A percentile compares a stretch with the other conserved stretches of the same genome.
Evolutionary conservation across 148 eudicot species (phyloP).

Genomic region (Silene latifolia): DNA sequence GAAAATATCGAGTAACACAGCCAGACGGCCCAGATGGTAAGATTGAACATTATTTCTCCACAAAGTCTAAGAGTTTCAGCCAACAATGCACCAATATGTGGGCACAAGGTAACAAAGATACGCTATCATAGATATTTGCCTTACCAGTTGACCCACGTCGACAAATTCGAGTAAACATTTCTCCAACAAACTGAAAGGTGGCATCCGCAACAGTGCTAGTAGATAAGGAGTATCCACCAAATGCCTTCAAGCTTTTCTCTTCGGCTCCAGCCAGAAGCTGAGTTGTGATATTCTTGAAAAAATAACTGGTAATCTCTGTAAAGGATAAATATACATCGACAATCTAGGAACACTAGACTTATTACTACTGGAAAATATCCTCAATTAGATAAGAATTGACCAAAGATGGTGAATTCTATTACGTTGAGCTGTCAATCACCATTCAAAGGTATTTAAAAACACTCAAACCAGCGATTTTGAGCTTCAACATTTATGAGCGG

Average conservation of each 20-base stretch:
- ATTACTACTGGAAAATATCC: background rate
- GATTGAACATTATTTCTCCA: slow-evolving; percentile 2
- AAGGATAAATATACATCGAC: slow-evolving; percentile 33
- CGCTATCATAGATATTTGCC: slow-evolving; percentile 11
- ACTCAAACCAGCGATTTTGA: background rate
- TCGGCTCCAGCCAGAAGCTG: slow-evolving; percentile 74
- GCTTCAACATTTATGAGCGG: slow-evolving; percentile 4
- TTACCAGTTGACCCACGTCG: slow-evolving; percentile 95
- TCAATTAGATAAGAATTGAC: background rate
- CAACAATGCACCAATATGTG: background rate
- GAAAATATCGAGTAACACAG: background rate
- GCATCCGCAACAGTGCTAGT: slow-evolving; percentile 30
- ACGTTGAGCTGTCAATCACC: background rate
- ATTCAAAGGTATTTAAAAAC: background rate
- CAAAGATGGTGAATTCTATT: background rate
- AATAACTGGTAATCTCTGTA: slow-evolving; percentile 46
- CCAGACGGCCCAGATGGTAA: background rate
- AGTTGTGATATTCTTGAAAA: slow-evolving; percentile 50
- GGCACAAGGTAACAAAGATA: slow-evolving; percentile 3
- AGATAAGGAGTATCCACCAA: slow-evolving; percentile 20
- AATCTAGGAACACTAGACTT: background rate
- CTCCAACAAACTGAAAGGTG: slow-evolving; percentile 59
- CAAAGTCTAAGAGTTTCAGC: background rate
- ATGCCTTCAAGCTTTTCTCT: slow-evolving; percentile 41
- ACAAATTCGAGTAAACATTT: slow-evolving; percentile 70